Evolutionary conservation across 495 filamentous ascomycete genomes (phyloP), one percentile per base, ranked within the genome.

Genomic region (Aeminium ludgeri): DNA sequence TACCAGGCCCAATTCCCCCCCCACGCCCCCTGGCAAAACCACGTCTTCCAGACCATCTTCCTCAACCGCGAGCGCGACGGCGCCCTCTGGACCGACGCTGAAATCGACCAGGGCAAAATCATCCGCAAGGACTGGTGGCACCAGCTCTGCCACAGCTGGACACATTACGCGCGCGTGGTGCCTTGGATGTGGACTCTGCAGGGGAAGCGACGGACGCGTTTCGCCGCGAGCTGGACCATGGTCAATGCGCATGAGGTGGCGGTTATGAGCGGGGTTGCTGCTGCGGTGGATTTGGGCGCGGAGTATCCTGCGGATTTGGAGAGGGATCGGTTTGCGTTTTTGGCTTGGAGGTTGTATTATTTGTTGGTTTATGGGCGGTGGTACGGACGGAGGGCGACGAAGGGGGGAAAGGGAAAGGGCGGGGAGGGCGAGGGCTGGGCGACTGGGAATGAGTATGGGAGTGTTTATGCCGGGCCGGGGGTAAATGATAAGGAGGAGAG

Each of bases 211-310:
- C 62, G 66, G 20, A 86, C 81, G 0, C 59, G 66, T 8, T 87
- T 74, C 51, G 82, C 80, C 3, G 76, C 74, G 1, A 64, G 68
- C 20, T 91, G 82, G 82, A 87, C 82, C 1, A 59, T 91, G 58
- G 73, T 87, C 55, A 91, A 91, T 47, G 80, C 82, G 62, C 82
- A 91, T 44, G 82, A 91, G 52, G 68, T 83, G 20, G 82, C 82
- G 0, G 72, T 73, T 35, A 73, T 87, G 30, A 78, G 74, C 42
- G 82, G 82, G 0, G 78, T 87, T 30, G 76, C 82, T 12, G 82
- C 82, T 1, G 82, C 83, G 2, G 76, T 78, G 27, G 67, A 78
- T 34, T 59, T 91, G n/a, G 82, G 82, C 0, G 82, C 80, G 0
- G 62, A 65, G n/a, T 86, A 87, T 38, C 55, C 55, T 41, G 70